These are phyloP conservation scores for Claviceps lovelessii DNA, from an alignment of 2,329 filamentous ascomycete species.

Conservation along the genomic window DNA sequence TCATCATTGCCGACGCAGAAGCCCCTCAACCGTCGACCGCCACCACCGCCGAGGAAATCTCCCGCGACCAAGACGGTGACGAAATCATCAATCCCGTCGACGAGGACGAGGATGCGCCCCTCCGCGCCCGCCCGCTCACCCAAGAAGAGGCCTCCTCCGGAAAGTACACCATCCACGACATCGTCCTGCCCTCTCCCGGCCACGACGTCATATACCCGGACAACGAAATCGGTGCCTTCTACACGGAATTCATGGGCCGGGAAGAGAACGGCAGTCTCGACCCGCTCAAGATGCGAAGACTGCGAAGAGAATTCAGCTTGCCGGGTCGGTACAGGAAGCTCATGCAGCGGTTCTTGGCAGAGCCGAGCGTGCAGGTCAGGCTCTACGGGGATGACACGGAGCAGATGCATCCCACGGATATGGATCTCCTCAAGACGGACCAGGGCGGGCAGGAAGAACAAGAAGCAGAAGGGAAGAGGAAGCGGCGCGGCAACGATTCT, in stretches of 20 bases:
- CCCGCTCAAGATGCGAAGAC: constrained; percentile 73
- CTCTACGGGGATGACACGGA: constrained; percentile 56
- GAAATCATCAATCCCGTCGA: constrained; percentile 28
- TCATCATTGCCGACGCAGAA: constrained; percentile 43
- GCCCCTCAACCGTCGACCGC: constrained; percentile 12
- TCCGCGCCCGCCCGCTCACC: constrained; percentile 56
- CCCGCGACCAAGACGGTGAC: constrained; percentile 47
- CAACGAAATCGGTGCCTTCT: constrained; percentile 74
- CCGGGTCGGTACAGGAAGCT: constrained; percentile 80
- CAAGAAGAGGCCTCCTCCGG: constrained; percentile 66
- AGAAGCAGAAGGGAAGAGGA: constrained; percentile 7
- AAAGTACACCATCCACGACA: constrained; percentile 66
- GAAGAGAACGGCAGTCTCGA: constrained; percentile 65
- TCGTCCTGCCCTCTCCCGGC: constrained; percentile 85
- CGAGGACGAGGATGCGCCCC: constrained; percentile 28
- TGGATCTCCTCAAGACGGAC: constrained; percentile 47
- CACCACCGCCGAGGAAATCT: constrained; percentile 14
- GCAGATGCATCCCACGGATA: constrained; percentile 79
- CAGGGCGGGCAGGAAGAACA: constrained; percentile 6
- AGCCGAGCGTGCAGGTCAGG: constrained; percentile 53
- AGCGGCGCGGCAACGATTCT: constrained; percentile 5
- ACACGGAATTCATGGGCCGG: constrained; percentile 71
- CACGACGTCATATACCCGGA: constrained; percentile 77
- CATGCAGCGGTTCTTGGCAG: constrained; percentile 54
- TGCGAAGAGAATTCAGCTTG: constrained; percentile 75